These are phyloP conservation scores for Candida sanyaensis DNA, from an alignment of 1,139 yeast genomes.

Conservation along the genomic window DNA sequence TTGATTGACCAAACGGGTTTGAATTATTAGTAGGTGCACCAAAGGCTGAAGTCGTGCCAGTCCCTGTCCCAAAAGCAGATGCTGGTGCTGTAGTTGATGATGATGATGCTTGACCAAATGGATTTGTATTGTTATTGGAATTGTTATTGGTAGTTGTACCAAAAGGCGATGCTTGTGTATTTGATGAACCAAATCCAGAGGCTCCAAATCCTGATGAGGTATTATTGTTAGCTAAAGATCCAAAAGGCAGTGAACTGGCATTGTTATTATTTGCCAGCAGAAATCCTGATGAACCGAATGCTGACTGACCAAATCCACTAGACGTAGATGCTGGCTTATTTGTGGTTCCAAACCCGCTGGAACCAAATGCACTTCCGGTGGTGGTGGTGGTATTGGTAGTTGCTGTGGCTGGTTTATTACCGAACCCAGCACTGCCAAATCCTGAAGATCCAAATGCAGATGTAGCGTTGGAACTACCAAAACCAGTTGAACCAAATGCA, in stretches of 20 bases:
- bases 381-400: no score
- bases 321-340: not conserved
- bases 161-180: conserved; percentile 8
- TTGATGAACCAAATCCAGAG: conserved; percentile 6
- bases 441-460: conserved; percentile 12
- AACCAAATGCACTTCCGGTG: conserved; percentile 15
- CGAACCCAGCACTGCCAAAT: conserved; percentile 9
- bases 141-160: conserved; percentile 4
- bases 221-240: conserved; percentile 5
- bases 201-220: conserved; percentile 10
- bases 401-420: conserved; percentile 12
- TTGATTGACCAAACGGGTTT: conserved; percentile 3
- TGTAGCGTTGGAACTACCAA: conserved; percentile 3
- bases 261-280: conserved; percentile 1
- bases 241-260: conserved; percentile 6
- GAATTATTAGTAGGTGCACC: conserved; percentile 5
- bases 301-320: conserved; percentile 6
- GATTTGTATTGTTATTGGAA: conserved; percentile 11
- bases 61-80: conserved; percentile 9
- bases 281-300: conserved; percentile 5
- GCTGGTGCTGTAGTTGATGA: not conserved
- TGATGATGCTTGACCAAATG: conserved; percentile 13
- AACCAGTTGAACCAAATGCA: conserved; percentile 12
- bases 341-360: conserved; percentile 7
- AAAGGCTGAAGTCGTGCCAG: conserved; percentile 11